Conservation (phyloP, 805 yeast genomes). For the Spathaspora boniae region DNA sequence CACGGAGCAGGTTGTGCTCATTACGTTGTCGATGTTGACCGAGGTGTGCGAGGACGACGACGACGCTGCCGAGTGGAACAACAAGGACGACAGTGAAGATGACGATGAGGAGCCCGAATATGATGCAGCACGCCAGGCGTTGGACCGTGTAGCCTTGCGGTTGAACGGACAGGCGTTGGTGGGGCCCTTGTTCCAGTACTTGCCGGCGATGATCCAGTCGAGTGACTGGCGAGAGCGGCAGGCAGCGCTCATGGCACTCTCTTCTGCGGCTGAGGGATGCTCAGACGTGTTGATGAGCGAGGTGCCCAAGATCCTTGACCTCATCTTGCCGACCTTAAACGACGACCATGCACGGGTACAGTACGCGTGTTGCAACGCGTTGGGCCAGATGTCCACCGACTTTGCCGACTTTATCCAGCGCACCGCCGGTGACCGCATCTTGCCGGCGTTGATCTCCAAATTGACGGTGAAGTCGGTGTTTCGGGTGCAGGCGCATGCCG, state of each 20-base stretch:
- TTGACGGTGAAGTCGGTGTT: conserved; percentile 72
- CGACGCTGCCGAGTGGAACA: conserved; percentile 84
- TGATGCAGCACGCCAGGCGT: conserved; percentile 90
- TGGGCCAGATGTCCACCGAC: conserved; percentile 96
- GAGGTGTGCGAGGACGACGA: conserved; percentile 89
- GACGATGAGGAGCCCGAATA: conserved; percentile 81
- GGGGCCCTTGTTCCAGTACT: conserved; percentile 77
- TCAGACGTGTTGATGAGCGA: conserved; percentile 80
- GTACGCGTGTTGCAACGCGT: conserved; percentile 93
- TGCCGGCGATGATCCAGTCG: conserved; percentile 79
- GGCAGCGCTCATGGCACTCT: conserved; percentile 94
- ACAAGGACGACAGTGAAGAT: conserved; percentile 69
- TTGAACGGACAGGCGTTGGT: conserved; percentile 83
- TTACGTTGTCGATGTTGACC: conserved; percentile 80
- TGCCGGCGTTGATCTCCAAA: conserved; percentile 86
- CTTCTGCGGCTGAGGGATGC: conserved; percentile 97
- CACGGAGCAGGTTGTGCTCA: conserved; percentile 65
- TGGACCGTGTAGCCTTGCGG: conserved; percentile 84
- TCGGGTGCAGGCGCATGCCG: conserved; percentile 96
- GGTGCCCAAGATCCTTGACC: conserved; percentile 74
- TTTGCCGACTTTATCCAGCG: conserved; percentile 87
- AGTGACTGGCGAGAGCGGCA: conserved; percentile 90
- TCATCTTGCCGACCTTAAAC: conserved; percentile 78
- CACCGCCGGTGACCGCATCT: conserved; percentile 69
- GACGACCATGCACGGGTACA: conserved; percentile 94